A percentile compares a stretch with the other conserved stretches of the same genome.
phyloP scores from a whole-genome alignment of 805 yeast species.

The Jamesozyma piceae region DNA sequence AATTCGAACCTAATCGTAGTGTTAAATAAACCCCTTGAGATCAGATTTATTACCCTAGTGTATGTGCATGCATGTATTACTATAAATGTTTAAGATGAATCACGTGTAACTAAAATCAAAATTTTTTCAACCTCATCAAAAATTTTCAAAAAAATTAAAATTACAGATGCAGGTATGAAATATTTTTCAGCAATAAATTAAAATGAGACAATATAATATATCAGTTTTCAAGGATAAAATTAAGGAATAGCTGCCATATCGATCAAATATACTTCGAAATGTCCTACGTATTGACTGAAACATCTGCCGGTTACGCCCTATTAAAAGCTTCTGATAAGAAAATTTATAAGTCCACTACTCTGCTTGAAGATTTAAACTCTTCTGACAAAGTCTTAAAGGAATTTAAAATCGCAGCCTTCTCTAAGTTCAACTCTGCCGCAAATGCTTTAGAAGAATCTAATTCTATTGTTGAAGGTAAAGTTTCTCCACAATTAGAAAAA shows the following conservation, averaged over 20 bases:
- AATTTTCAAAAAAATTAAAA: conserved; percentile 1
- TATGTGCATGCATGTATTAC: too few relatives aligned
- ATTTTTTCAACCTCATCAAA: conserved; percentile 2
- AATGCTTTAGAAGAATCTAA: conserved; percentile 93
- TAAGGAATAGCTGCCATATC: background rate
- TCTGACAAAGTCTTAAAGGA: conserved; percentile 81
- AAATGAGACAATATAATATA: background rate
- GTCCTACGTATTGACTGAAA: conserved; percentile 91
- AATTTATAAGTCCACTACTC: conserved; percentile 72
- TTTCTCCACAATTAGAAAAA: conserved; percentile 70
- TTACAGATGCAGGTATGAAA: background rate
- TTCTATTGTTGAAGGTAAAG: conserved; percentile 87
- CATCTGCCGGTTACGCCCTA: conserved; percentile 97
- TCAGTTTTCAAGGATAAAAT: background rate
- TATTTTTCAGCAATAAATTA: background rate
- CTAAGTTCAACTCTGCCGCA: conserved; percentile 89
- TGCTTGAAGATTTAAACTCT: conserved; percentile 67
- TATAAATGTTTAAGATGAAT: background rate
- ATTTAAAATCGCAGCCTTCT: conserved; percentile 89
- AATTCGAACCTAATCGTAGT: too few relatives aligned
- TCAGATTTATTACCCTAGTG: too few relatives aligned
- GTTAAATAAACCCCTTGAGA: too few relatives aligned
- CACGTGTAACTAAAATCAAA: background rate
- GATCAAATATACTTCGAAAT: conserved; percentile 27
- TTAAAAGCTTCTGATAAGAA: conserved; percentile 96